These are phyloP conservation scores for Chaetomium fimeti DNA, from an alignment of 495 filamentous ascomycete genomes.

Conservation along the genomic window DNA sequence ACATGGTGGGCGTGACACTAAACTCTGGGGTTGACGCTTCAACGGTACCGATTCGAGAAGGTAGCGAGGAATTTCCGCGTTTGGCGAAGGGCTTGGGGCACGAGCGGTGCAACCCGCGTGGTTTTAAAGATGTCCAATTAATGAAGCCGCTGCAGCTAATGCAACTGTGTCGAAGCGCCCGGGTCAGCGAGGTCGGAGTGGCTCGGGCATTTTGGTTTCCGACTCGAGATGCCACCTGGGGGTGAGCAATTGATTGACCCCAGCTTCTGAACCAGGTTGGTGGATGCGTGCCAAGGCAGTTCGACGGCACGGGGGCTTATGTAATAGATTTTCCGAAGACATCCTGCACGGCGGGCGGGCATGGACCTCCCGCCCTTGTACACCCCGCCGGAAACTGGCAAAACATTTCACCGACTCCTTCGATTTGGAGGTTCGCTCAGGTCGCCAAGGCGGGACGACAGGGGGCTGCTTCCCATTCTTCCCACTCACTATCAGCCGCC, in stretches of 20 bases:
- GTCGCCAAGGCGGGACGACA: not conserved
- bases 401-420: constrained; percentile 24
- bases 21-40: not conserved
- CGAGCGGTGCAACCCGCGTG: constrained; percentile 1
- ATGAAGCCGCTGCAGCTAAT: constrained; percentile 2
- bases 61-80: not conserved
- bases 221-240: not conserved
- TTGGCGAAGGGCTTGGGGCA: constrained; percentile 1
- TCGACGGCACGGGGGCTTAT: not conserved
- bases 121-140: constrained; percentile 1
- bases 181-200: constrained; percentile 10
- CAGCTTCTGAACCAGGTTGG: constrained; percentile 6
- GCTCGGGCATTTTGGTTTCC: constrained; percentile 2
- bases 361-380: too few relatives aligned
- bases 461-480: too few relatives aligned
- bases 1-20: not conserved
- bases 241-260: not conserved
- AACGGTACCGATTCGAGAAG: not conserved
- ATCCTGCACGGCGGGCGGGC: too few relatives aligned
- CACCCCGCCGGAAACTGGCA: constrained; percentile 23
- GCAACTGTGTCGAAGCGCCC: not conserved
- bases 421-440: not conserved
- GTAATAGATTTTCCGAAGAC: too few relatives aligned
- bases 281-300: constrained; percentile 10
- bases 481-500: constrained; percentile 14